A percentile compares a stretch with the other conserved stretches of the same genome.
Evolutionary conservation across 257 asterid genomes (phyloP).

Genomic region (Nicotiana tomentosiformis): DNA sequence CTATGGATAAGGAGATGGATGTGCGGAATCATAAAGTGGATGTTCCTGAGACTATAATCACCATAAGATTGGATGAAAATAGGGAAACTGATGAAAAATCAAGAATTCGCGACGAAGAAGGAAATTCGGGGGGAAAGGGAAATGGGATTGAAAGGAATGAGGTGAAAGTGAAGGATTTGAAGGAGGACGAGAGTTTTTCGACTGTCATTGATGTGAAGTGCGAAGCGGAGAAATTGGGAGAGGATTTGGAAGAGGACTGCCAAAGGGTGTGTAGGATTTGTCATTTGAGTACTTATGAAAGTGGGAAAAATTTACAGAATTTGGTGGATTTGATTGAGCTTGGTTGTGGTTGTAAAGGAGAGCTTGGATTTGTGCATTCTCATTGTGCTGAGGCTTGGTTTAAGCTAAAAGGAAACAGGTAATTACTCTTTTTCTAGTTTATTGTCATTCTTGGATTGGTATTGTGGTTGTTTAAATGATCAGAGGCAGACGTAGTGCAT

Average conservation of each 20-base stretch:
- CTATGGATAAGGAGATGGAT: not conserved
- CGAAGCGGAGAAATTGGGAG: not conserved
- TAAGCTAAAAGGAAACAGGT: slow-evolving; percentile 68
- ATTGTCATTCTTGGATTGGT: not conserved
- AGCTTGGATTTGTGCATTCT: slow-evolving; percentile 67
- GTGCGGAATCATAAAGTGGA: not conserved
- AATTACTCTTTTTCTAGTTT: not conserved
- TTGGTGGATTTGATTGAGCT: slow-evolving; percentile 56
- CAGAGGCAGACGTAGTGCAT: too few relatives aligned
- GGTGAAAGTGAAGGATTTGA: not conserved
- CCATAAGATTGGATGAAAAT: slow-evolving; percentile 3
- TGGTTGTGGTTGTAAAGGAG: slow-evolving; percentile 94
- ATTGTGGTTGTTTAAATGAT: not conserved
- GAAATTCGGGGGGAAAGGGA: not conserved
- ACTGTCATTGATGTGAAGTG: slow-evolving; percentile 35
- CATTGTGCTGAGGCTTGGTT: slow-evolving; percentile 82
- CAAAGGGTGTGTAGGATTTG: slow-evolving; percentile 64
- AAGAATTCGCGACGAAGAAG: not conserved
- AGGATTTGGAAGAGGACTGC: slow-evolving; percentile 22
- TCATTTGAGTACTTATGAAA: slow-evolving; percentile 60
- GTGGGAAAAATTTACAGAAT: slow-evolving; percentile 13
- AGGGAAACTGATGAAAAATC: not conserved
- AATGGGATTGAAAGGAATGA: not conserved
- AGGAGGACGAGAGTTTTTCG: slow-evolving; percentile 19
- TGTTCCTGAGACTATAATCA: not conserved